Evolutionary conservation across 768 basidiomycete species (phyloP), one percentile per base, ranked within the genome.

Genomic region (Chiua virens): DNA sequence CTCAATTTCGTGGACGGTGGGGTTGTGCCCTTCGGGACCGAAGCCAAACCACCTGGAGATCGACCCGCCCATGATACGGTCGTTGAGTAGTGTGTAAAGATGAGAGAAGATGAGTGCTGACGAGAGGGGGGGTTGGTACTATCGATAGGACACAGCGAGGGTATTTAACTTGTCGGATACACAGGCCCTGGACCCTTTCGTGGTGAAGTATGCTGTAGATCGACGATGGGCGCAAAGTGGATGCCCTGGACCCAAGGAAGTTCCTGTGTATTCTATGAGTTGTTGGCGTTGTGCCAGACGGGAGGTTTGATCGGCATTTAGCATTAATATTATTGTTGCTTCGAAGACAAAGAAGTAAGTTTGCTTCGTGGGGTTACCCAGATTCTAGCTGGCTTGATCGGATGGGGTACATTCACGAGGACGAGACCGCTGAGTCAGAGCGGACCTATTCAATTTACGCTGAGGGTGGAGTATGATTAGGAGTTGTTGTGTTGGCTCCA

Each of bases 1-100:
- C 20, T 50, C 13, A 11, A 62, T 64, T 0, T 52, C 38, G 15
- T 21, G 32, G 14, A 57, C 0, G 20, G 55, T 61, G 3, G 58
- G 58, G 42, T 58, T 63, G 18, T 22, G 20, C 0, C 1, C 8
- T 6, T 49, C 45, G 9, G 61, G 61, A 3, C 46, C 28, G 8
- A 45, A 3, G 8, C 57, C 56, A 13, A 58, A 50, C 15, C 37
- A 20, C 4, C 13, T 23, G 2, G 59, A 58, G 8, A 61, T 4
- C 8, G 22, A 18, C 1, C 20, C n/a, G 2, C 59, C 59, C 59
- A 60, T 61, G 15, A 14, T 14, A 42, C 5, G 9, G 18, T 21
- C 8, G 40, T 51, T 3, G 23, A 36, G 14, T 41, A 18, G 37
- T 1, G 41, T 39, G 2, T 13, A 15, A 30, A 21, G 53, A 13